Conservation (phyloP, 1,284 basidiomycete species). For the Moesziomyces sp. region DNA sequence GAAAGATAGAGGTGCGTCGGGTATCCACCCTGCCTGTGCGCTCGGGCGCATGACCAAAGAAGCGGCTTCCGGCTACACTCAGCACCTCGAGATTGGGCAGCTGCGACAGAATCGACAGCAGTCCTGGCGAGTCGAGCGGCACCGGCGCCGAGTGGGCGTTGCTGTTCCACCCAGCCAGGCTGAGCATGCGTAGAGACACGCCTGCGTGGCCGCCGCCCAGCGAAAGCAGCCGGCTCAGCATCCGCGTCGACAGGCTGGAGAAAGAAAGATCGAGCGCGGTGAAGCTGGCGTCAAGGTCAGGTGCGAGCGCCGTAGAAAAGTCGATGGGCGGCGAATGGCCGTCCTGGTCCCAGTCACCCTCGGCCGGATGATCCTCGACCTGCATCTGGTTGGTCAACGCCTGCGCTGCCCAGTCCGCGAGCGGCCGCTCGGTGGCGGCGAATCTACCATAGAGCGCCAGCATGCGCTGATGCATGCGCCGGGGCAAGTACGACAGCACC, state of each 20-base stretch:
- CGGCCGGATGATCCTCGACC: too few species aligned
- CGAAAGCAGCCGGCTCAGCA: slow-evolving; percentile 10
- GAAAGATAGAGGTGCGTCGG: slow-evolving; percentile 19
- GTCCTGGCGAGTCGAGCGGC: slow-evolving; percentile 7
- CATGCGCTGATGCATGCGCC: slow-evolving; percentile 29
- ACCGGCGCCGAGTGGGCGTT: background rate
- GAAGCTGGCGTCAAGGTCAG: background rate
- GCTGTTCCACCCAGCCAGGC: slow-evolving; percentile 30
- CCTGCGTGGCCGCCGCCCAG: background rate
- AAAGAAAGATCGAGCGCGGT: slow-evolving; percentile 40
- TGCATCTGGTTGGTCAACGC: slow-evolving; percentile 9
- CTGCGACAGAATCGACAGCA: slow-evolving; percentile 13
- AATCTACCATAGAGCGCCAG: slow-evolving; percentile 28
- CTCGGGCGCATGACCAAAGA: background rate
- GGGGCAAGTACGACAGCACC: slow-evolving; percentile 30
- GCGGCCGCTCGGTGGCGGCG: slow-evolving; percentile 18
- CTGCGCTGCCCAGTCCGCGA: slow-evolving; percentile 26
- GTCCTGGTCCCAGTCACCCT: background rate
- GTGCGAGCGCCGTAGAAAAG: background rate
- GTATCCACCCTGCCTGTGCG: background rate
- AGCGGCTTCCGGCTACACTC: slow-evolving; percentile 23
- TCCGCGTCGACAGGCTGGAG: slow-evolving; percentile 12
- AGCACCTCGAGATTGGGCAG: slow-evolving; percentile 39
- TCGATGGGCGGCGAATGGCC: background rate
- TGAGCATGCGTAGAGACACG: slow-evolving; percentile 26